Conservation (phyloP, 495 filamentous ascomycete species). For the Xylaria nigripes region DNA sequence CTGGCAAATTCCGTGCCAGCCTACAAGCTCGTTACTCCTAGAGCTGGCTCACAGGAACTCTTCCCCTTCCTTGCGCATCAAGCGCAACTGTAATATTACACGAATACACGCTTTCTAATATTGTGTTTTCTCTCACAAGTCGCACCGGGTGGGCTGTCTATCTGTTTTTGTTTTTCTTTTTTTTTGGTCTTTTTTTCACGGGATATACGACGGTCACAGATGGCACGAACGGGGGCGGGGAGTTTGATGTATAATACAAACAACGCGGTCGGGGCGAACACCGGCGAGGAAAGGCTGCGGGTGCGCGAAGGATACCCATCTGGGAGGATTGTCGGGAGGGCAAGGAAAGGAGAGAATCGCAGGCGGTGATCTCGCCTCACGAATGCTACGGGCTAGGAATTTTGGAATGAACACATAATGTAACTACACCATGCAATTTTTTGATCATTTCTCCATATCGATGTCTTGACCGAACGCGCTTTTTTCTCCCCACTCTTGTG, state of each 20-base stretch:
- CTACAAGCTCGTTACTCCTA: constrained; percentile 15
- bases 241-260: constrained; percentile 23
- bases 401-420: no score
- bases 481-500: no score
- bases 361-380: neutral
- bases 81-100: constrained; percentile 10
- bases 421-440: no score
- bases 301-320: constrained; percentile 25
- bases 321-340: constrained; percentile 18
- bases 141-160: constrained; percentile 1
- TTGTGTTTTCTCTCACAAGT: constrained; percentile 1
- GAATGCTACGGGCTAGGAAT: constrained; percentile 2
- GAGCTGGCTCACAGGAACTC: constrained; percentile 25
- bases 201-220: constrained; percentile 17
- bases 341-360: neutral
- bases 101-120: constrained; percentile 6
- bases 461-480: no score
- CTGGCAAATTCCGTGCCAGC: constrained; percentile 1
- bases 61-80: constrained; percentile 15
- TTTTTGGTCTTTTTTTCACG: constrained; percentile 13
- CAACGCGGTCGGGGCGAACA: constrained; percentile 13
- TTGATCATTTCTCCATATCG: no score
- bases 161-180: no score
- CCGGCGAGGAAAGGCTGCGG: constrained; percentile 15
- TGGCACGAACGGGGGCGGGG: constrained; percentile 5